These are phyloP conservation scores for Jacaranda mimosifolia DNA, from an alignment of 257 asterid species.

Conservation along the genomic window DNA sequence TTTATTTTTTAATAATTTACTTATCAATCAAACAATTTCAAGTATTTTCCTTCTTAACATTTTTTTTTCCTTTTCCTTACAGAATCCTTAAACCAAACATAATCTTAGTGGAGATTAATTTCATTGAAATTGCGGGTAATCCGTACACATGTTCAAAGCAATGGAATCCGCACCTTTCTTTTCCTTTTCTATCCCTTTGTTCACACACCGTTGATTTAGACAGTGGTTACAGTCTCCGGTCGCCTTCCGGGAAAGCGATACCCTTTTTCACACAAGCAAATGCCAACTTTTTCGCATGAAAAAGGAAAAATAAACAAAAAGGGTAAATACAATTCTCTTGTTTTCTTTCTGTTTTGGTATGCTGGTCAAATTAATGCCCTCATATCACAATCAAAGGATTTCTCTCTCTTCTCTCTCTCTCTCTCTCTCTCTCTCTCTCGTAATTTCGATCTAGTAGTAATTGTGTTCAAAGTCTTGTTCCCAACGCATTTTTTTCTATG, in stretches of 20 bases:
- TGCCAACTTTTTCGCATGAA: constrained; percentile 3
- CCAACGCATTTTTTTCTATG: no score
- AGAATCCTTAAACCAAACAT: no score
- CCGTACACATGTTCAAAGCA: constrained; percentile 18
- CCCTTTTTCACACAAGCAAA: constrained; percentile 1
- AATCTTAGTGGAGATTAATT: not conserved
- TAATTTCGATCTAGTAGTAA: no score
- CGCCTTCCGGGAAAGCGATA: constrained; percentile 24
- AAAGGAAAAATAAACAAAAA: not conserved
- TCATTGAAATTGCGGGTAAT: not conserved
- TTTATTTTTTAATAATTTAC: no score
- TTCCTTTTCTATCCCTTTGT: not conserved
- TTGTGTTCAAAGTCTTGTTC: no score
- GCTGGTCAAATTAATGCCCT: constrained; percentile 30
- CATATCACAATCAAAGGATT: constrained; percentile 11
- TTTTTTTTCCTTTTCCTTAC: no score
- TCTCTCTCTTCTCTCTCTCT: not conserved
- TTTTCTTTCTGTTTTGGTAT: constrained; percentile 25
- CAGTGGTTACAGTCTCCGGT: not conserved
- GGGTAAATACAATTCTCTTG: not conserved
- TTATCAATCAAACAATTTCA: no score
- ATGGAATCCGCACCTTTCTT: constrained; percentile 4
- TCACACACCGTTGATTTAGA: constrained; percentile 1
- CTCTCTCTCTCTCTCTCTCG: not conserved
- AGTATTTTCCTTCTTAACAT: no score